Conservation (phyloP, 139 green algal genomes). For the Deuterostichococcus epilithicus region DNA sequence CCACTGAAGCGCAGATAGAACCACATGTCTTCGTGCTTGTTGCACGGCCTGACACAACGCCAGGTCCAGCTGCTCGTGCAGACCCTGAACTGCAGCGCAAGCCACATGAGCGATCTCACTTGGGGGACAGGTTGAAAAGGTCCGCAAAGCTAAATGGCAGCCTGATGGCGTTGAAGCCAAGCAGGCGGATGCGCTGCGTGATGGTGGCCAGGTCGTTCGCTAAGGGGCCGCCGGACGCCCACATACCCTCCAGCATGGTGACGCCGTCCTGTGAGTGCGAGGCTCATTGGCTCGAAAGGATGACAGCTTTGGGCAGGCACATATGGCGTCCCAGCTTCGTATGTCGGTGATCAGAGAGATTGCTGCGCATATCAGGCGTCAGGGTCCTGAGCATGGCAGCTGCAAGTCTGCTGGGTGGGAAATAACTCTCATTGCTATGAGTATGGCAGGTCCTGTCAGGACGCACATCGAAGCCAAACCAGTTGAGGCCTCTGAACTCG, state of each 20-base stretch:
- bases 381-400: no score
- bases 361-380: no score
- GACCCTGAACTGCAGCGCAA: no score
- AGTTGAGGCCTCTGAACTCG: background rate
- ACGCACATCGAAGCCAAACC: background rate
- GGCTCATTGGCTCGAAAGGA: background rate
- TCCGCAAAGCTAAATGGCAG: slow-evolving; percentile 28
- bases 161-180: slow-evolving; percentile 47
- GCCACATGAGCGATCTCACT: background rate
- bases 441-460: background rate
- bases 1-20: no score
- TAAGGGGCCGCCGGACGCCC: slow-evolving; percentile 3
- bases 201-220: slow-evolving; percentile 36
- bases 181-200: slow-evolving; percentile 45
- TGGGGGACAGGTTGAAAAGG: slow-evolving; percentile 8
- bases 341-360: no score
- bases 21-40: no score
- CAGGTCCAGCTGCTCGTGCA: no score
- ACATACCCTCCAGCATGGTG: slow-evolving; percentile 19
- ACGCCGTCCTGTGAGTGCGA: background rate
- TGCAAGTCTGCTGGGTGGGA: no score
- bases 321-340: no score
- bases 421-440: no score
- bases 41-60: no score
- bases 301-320: no score